phyloP scores from a whole-genome alignment of 768 basidiomycete species.

The Steccherinum ochraceum region DNA sequence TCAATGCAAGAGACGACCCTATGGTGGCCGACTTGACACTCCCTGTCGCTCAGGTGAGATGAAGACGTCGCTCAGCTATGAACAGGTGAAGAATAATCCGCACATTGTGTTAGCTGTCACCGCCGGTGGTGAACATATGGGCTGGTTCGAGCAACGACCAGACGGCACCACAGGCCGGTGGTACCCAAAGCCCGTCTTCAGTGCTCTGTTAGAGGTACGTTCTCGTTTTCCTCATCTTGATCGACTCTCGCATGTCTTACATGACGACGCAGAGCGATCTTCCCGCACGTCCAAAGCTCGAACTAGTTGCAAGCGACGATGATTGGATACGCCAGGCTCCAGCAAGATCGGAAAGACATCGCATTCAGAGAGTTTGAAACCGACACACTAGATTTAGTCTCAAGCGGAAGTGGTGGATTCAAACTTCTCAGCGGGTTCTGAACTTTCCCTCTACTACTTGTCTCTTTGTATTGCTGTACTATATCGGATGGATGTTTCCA shows the following conservation, averaged over 20 bases:
- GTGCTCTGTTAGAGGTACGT: constrained; percentile 15
- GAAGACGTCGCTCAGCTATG: no score
- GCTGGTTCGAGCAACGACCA: constrained; percentile 16
- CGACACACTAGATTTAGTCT: constrained; percentile 7
- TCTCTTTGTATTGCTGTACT: no score
- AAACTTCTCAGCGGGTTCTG: constrained; percentile 18
- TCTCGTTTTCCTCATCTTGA: background rate
- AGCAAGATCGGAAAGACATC: constrained; percentile 13
- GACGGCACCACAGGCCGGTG: constrained; percentile 12
- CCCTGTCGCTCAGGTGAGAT: constrained; percentile 12
- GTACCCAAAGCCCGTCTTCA: constrained; percentile 18
- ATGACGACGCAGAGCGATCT: constrained; percentile 11
- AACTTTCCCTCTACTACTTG: no score
- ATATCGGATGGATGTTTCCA: no score
- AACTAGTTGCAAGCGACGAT: background rate
- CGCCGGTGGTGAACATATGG: constrained; percentile 16
- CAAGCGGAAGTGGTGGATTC: constrained; percentile 11
- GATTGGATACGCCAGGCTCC: constrained; percentile 9
- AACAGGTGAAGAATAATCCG: constrained; percentile 9
- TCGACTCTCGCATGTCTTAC: background rate
- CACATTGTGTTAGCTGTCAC: constrained; percentile 17
- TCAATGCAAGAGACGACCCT: constrained; percentile 19
- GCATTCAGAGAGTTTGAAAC: constrained; percentile 14
- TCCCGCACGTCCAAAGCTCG: constrained; percentile 5
- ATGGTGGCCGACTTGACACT: constrained; percentile 9